Evolutionary conservation across 495 filamentous ascomycete genomes (phyloP), one percentile per base, ranked within the genome.

Genomic region (Tuber umbilicatum): DNA sequence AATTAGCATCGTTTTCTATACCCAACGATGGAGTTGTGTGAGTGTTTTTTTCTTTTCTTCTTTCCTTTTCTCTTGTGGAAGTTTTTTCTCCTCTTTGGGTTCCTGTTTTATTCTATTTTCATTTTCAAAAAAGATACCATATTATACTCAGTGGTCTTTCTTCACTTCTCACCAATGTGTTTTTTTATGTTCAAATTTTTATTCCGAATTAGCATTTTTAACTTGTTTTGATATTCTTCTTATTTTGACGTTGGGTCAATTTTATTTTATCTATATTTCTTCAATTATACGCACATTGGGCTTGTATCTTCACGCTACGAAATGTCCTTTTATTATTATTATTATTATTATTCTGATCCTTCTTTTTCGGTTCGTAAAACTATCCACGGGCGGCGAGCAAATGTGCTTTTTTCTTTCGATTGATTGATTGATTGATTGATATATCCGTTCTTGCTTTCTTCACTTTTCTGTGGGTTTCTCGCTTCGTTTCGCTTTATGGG

Each of bases 41-140:
- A 45, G 72, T 50, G 47, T 41, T 39, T 70, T 72, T 37, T 71
- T 71, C 40, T 39, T 78, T 55, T 23, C 50, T 71, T 42, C 1
- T 39, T 71, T 71, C 43, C 40, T 78, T 55, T 71, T 75, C 35
- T 60, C 16, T 38, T 69, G 68, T 64, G 50, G 38, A 45, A 40
- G 69, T 68, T 64, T 69, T 42, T 70, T 74, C n/a, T 31, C 60
- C 43, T 35, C 43, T 73, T 68, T 1, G n/a, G 31, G 16, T 64
- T 64, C 55, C 35, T 27, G 42, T 73, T 60, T 67, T 78, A 42
- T 71, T 75, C 38, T 47, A 71, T 72, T 71, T 74, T 47, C 9
- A 60, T 71, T 76, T 78, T 72, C 21, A 21, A 50, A 78, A 78
- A 79, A 78, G 77, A 79, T 72, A 72, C 75, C 70, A 70, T 75